Percentiles rank a stretch among this genome's conserved stretches.
phyloP scores from a whole-genome alignment of 2,329 filamentous ascomycete genomes.

The Penicillium sp. region DNA sequence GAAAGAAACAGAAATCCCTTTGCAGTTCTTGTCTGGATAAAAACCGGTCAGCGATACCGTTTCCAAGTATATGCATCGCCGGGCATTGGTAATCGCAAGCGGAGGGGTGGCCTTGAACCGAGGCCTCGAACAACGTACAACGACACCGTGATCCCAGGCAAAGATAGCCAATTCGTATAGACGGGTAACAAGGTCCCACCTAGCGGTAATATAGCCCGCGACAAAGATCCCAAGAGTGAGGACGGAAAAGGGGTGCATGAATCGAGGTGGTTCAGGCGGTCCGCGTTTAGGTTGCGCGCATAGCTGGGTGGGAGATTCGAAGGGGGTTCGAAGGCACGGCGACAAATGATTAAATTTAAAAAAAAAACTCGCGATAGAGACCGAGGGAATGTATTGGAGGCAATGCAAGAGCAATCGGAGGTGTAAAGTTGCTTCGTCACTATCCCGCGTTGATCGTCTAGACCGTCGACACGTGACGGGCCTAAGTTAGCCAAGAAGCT shows the following conservation, averaged over 20 bases:
- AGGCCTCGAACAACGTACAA: conserved; percentile 60
- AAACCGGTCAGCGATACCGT: conserved; percentile 6
- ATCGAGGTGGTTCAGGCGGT: conserved; percentile 36
- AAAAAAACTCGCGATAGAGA: not conserved
- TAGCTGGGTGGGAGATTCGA: conserved; percentile 22
- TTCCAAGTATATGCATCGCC: not conserved
- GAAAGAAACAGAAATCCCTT: conserved; percentile 85
- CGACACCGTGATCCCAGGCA: conserved; percentile 97
- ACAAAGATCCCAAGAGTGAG: conserved; percentile 97
- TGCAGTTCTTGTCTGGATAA: conserved; percentile 72
- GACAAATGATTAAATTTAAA: not conserved
- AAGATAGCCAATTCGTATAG: conserved; percentile 97
- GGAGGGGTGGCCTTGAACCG: conserved; percentile 9
- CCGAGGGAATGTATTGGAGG: not conserved
- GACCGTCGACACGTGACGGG: conserved; percentile 22
- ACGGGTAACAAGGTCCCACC: conserved; percentile 96
- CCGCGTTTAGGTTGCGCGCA: conserved; percentile 34
- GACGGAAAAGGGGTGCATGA: conserved; percentile 96
- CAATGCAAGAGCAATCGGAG: not conserved
- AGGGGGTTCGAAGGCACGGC: not conserved
- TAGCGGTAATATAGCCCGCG: conserved; percentile 98
- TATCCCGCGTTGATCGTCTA: conserved; percentile 20
- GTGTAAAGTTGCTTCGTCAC: conserved; percentile 3
- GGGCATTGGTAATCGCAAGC: conserved; percentile 2
- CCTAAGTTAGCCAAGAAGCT: not conserved